Evolutionary conservation across 805 yeast genomes (phyloP), one percentile per base, ranked within the genome.

Genomic region (Ogataea wickerhamii): DNA sequence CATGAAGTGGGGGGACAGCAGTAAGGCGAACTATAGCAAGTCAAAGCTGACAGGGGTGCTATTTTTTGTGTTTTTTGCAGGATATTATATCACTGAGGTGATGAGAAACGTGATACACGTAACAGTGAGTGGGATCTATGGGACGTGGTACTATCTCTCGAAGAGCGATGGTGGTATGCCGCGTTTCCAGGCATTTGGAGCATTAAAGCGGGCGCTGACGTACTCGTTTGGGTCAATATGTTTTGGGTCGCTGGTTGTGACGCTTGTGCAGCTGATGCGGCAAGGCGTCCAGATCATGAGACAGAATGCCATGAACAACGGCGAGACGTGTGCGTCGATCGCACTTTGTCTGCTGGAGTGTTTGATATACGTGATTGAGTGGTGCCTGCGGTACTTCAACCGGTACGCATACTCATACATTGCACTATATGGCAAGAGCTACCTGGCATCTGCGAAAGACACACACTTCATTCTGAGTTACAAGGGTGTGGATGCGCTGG

Each of bases 81-180:
- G 95, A 12, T 87, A 76, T 55, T 84, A 80, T 58, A 82, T 87
- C 43, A 71, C 89, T 14, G 96, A 87, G 60, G 93, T 87, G 16
- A 68, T 85, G 45, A 80, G 80, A 65, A 87, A 83, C 51, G 73
- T 86, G 10, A 79, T 88, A 33, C 94, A 89, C 55, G 82, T 82
- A 18, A 78, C 93, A 1, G 80, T 87, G 34, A 75, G 93, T 23
- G 95, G 95, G 17, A 79, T 87, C 23, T 89, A 76, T 57, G 96
- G 96, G n/a, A 77, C 91, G 4, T 88, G 96, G 96, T 88, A 85
- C 61, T 89, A 87, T 59, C 69, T 82, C 55, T 27, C 77, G 87
- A 44, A 44, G 18, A 40, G 53, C 7, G 50, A 40, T 23, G 74
- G 84, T 14, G 75, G 73, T 38, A 76, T 89, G 17, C 95, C 95